Evolutionary conservation across 2,329 filamentous ascomycete species (phyloP).

Genomic region (Colletotrichum graminicola): DNA sequence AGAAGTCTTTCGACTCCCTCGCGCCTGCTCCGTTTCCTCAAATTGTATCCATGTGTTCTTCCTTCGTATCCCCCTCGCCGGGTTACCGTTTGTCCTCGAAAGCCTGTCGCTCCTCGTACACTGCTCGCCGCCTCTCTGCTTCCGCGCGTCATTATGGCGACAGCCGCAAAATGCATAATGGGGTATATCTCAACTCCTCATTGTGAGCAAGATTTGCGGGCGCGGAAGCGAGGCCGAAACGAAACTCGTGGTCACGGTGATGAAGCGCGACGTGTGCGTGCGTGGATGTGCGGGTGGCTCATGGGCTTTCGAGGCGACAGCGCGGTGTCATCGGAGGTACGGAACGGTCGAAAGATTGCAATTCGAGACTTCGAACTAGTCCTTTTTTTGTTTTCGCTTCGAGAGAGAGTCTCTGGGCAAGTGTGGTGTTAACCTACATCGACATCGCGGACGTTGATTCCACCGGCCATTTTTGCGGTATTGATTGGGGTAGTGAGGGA

Average conservation of each 20-base stretch:
- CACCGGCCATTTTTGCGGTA: slow-evolving; percentile 82
- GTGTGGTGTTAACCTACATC: slow-evolving; percentile 71
- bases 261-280: neutral
- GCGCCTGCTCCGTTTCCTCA: slow-evolving; percentile 69
- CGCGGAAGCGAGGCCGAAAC: neutral
- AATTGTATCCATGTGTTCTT: slow-evolving; percentile 42
- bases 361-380: slow-evolving; percentile 22
- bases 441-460: slow-evolving; percentile 86
- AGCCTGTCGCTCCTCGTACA: neutral
- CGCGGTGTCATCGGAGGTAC: slow-evolving; percentile 34
- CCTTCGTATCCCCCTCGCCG: neutral
- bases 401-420: slow-evolving; percentile 39
- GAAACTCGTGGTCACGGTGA: neutral
- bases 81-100: slow-evolving; percentile 3
- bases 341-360: neutral
- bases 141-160: neutral
- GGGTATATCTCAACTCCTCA: slow-evolving; percentile 44
- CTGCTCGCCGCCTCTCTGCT: neutral
- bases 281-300: neutral
- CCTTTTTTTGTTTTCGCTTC: slow-evolving; percentile 7
- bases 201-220: slow-evolving; percentile 6
- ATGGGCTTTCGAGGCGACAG: slow-evolving; percentile 5
- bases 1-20: slow-evolving; percentile 80
- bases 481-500: slow-evolving; percentile 49
- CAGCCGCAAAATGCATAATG: slow-evolving; percentile 10